Conservation (phyloP, 2,329 filamentous ascomycete species). For the Sporothrix euskadiensis region DNA sequence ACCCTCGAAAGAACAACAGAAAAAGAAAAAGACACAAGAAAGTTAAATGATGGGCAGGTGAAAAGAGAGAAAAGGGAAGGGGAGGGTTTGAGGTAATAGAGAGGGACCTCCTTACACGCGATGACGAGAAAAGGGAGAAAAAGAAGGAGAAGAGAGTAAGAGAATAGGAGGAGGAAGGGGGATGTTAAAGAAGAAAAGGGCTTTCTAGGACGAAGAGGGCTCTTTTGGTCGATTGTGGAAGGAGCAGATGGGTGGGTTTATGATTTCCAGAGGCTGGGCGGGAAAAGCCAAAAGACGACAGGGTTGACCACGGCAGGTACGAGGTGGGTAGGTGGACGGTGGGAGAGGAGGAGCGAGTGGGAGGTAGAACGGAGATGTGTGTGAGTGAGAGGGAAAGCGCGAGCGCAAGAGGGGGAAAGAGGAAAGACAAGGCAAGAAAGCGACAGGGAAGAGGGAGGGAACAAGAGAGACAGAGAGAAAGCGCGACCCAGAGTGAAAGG, state of each 20-base stretch:
- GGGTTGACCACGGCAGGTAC: constrained; percentile 23
- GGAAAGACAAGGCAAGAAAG: constrained; percentile 38
- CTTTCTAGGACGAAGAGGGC: constrained; percentile 21
- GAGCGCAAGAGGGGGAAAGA: constrained; percentile 37
- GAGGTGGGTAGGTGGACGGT: constrained; percentile 7
- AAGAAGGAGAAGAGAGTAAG: constrained; percentile 38
- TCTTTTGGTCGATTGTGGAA: constrained; percentile 20
- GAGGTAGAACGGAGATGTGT: not conserved
- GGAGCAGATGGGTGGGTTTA: constrained; percentile 33
- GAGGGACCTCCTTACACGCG: constrained; percentile 26
- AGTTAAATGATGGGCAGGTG: constrained; percentile 18
- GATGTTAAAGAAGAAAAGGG: constrained; percentile 20
- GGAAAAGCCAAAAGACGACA: constrained; percentile 16
- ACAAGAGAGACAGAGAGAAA: constrained; percentile 21
- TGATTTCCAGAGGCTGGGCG: constrained; percentile 28
- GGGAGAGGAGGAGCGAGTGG: not conserved
- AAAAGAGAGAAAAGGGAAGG: constrained; percentile 28
- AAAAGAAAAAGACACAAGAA: constrained; percentile 21
- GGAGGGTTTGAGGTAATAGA: constrained; percentile 21
- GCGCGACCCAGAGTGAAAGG: constrained; percentile 23
- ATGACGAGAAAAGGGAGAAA: constrained; percentile 23
- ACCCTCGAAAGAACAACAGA: constrained; percentile 26
- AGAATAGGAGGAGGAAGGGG: constrained; percentile 44
- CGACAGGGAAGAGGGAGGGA: constrained; percentile 22
- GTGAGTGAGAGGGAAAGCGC: constrained; percentile 7